Percentiles rank a stretch among this genome's conserved stretches.
Conservation (phyloP, 2,329 filamentous ascomycete genomes). For the Exophiala xenobiotica region DNA sequence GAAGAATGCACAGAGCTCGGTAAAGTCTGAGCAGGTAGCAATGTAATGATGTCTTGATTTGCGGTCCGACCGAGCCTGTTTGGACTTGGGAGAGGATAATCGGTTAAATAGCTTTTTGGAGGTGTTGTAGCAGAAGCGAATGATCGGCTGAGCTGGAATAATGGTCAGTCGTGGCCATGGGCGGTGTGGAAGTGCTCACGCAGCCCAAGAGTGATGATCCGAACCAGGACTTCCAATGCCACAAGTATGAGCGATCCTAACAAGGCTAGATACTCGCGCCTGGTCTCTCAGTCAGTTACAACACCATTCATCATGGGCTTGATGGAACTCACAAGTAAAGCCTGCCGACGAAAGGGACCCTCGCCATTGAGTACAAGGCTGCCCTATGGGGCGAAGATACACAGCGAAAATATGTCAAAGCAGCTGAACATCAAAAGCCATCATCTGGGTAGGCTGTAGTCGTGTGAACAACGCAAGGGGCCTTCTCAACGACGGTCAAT, state of each 20-base stretch:
- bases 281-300: slow-evolving; percentile 37
- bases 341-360: slow-evolving; percentile 63
- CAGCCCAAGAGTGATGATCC: slow-evolving; percentile 81
- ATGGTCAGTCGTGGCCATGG: slow-evolving; percentile 13
- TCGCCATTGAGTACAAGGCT: slow-evolving; percentile 45
- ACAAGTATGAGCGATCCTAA: slow-evolving; percentile 81
- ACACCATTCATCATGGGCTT: neutral
- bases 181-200: slow-evolving; percentile 57
- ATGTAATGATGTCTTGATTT: slow-evolving; percentile 73
- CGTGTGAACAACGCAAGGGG: neutral
- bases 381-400: slow-evolving; percentile 1
- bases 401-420: slow-evolving; percentile 5
- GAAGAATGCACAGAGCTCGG: slow-evolving; percentile 86
- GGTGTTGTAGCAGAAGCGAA: slow-evolving; percentile 76
- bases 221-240: slow-evolving; percentile 75
- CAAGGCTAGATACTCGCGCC: slow-evolving; percentile 84
- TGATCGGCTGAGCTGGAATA: slow-evolving; percentile 68
- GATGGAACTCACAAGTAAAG: slow-evolving; percentile 49
- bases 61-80: slow-evolving; percentile 65
- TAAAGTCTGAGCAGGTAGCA: slow-evolving; percentile 84
- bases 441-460: neutral
- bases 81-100: slow-evolving; percentile 68
- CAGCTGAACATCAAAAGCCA: slow-evolving; percentile 23
- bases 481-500: too few relatives aligned
- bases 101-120: slow-evolving; percentile 81